A percentile compares a stretch with the other conserved stretches of the same genome.
These are phyloP conservation scores for Copromyces sp. DNA, from an alignment of 495 filamentous ascomycete genomes.

Conservation along the genomic window DNA sequence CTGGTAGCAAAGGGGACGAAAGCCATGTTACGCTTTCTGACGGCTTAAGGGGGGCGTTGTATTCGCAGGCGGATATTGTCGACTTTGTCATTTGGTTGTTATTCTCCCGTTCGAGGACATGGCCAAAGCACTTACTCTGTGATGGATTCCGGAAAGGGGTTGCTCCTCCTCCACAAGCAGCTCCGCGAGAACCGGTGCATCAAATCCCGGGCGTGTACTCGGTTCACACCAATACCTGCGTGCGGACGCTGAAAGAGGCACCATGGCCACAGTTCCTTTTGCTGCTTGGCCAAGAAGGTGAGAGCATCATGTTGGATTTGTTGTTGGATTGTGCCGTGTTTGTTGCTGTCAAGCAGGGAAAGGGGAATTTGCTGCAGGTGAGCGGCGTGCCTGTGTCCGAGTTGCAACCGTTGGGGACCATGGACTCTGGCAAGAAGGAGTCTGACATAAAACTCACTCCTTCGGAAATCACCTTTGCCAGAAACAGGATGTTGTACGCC, in stretches of 20 bases:
- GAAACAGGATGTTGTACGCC: constrained; percentile 81
- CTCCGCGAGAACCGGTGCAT: neutral
- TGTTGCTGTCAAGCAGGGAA: constrained; percentile 43
- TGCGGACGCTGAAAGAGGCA: constrained; percentile 53
- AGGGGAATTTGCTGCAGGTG: constrained; percentile 62
- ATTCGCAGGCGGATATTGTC: constrained; percentile 61
- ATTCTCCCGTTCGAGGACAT: constrained; percentile 46
- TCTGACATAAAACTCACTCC: constrained; percentile 22
- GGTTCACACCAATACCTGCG: constrained; percentile 57
- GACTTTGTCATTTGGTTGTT: constrained; percentile 72
- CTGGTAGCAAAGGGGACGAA: constrained; percentile 30
- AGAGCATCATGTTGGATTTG: constrained; percentile 72
- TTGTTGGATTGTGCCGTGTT: constrained; percentile 75
- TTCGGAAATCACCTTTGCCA: constrained; percentile 64
- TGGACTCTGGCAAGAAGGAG: constrained; percentile 6
- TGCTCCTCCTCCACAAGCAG: neutral
- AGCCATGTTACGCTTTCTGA: constrained; percentile 41
- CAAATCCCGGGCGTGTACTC: constrained; percentile 41
- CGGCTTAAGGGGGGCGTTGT: constrained; percentile 28
- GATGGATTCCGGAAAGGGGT: constrained; percentile 54
- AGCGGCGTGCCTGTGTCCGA: constrained; percentile 49
- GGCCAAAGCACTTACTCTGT: constrained; percentile 61
- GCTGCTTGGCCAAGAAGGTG: constrained; percentile 65
- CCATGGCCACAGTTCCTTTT: constrained; percentile 65
- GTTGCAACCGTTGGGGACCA: constrained; percentile 18